These are phyloP conservation scores for Fusarium miscanthi DNA, from an alignment of 2,329 filamentous ascomycete genomes.

Conservation along the genomic window DNA sequence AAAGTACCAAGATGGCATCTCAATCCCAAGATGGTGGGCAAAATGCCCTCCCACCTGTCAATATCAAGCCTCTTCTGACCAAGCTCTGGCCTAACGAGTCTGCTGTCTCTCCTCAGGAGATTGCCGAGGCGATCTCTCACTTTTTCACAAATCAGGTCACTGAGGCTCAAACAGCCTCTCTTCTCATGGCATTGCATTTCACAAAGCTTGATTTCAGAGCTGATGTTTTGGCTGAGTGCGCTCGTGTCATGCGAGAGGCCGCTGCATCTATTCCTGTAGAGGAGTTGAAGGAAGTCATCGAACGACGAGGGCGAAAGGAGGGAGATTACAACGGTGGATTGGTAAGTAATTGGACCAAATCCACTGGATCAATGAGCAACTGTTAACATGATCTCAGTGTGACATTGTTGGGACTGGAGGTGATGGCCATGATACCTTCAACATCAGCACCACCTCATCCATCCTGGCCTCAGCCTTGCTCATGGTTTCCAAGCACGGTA, in stretches of 20 bases:
- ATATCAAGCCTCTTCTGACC: slow-evolving; percentile 78
- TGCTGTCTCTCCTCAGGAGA: slow-evolving; percentile 78
- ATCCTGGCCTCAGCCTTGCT: slow-evolving; percentile 90
- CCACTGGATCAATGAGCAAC: background rate
- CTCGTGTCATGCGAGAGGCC: slow-evolving; percentile 83
- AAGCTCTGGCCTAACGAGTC: slow-evolving; percentile 72
- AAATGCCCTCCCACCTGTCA: slow-evolving; percentile 52
- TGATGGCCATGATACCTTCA: slow-evolving; percentile 97
- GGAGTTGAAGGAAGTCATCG: slow-evolving; percentile 70
- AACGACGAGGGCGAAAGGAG: slow-evolving; percentile 69
- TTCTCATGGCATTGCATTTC: slow-evolving; percentile 92
- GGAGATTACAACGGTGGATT: slow-evolving; percentile 85
- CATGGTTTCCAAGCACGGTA: slow-evolving; percentile 93
- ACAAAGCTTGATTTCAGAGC: slow-evolving; percentile 85
- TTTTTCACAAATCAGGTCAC: slow-evolving; percentile 93
- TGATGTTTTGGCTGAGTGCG: slow-evolving; percentile 88
- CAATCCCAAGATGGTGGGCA: slow-evolving; percentile 42
- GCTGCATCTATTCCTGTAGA: slow-evolving; percentile 77
- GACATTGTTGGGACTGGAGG: slow-evolving; percentile 98
- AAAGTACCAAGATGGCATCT: slow-evolving; percentile 46
- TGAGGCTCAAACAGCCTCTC: slow-evolving; percentile 86
- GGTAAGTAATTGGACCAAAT: slow-evolving; percentile 61
- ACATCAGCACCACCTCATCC: slow-evolving; percentile 94
- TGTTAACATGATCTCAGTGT: slow-evolving; percentile 58
- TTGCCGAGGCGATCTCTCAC: slow-evolving; percentile 87